A percentile compares a stretch with the other conserved stretches of the same genome.
Conservation (phyloP, 768 basidiomycete genomes). For the Collybiopsis confluens region DNA sequence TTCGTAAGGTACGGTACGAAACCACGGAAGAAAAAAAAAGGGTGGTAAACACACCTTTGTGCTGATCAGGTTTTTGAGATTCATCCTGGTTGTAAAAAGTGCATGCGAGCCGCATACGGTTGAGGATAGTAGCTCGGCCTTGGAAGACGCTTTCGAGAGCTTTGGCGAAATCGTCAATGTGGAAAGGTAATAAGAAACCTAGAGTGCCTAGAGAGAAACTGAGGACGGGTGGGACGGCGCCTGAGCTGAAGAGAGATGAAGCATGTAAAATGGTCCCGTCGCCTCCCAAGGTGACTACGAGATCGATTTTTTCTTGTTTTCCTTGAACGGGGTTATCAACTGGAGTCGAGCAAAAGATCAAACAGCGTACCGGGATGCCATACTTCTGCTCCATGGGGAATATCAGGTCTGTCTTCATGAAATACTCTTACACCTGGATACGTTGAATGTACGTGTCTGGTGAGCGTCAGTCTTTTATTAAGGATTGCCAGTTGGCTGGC, state of each 20-base stretch:
- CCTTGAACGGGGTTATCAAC: constrained; percentile 39
- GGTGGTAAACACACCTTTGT: constrained; percentile 43
- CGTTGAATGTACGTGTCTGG: constrained; percentile 51
- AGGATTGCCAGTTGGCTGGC: neutral
- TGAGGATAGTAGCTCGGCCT: constrained; percentile 76
- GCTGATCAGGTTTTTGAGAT: constrained; percentile 49
- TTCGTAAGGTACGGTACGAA: constrained; percentile 1
- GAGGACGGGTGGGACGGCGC: constrained; percentile 89
- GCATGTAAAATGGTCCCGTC: constrained; percentile 95
- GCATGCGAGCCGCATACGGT: constrained; percentile 89
- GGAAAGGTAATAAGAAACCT: constrained; percentile 91
- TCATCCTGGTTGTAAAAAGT: constrained; percentile 64
- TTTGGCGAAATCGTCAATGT: constrained; percentile 72
- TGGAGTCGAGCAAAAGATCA: too few species aligned
- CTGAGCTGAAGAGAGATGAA: constrained; percentile 83
- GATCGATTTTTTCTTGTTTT: constrained; percentile 63
- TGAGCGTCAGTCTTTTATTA: too few species aligned
- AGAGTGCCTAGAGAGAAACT: constrained; percentile 93
- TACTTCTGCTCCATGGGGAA: constrained; percentile 56
- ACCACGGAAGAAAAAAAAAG: too few species aligned
- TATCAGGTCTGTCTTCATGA: constrained; percentile 63
- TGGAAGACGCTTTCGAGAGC: constrained; percentile 77
- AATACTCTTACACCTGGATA: constrained; percentile 64
- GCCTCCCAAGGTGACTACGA: constrained; percentile 89
- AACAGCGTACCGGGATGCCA: constrained; percentile 63